A percentile compares a stretch with the other conserved stretches of the same genome.
Conservation (phyloP, 1,284 basidiomycete genomes). For the Termitomyces sp. region DNA sequence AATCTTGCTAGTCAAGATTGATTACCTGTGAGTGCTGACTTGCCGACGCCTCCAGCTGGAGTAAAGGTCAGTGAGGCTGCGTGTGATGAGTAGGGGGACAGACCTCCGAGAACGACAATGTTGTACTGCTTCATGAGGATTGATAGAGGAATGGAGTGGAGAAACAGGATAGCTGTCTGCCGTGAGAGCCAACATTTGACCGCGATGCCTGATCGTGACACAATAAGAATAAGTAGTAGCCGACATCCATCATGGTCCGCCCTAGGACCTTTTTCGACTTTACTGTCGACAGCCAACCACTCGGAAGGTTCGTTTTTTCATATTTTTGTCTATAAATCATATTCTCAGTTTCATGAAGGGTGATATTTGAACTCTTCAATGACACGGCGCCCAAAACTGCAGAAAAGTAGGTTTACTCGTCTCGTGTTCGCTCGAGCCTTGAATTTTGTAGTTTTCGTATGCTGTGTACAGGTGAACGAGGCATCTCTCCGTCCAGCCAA, state of each 20-base stretch:
- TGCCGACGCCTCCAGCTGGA: conserved; percentile 77
- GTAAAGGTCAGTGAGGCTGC: not conserved
- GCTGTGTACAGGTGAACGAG: conserved; percentile 85
- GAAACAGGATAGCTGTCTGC: conserved; percentile 9
- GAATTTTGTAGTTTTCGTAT: conserved; percentile 66
- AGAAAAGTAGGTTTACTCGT: conserved; percentile 63
- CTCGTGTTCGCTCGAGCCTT: not conserved
- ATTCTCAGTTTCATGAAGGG: conserved; percentile 30
- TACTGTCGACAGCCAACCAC: conserved; percentile 42
- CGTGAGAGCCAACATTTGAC: conserved; percentile 17
- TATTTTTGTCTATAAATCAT: not conserved
- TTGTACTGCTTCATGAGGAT: conserved; percentile 58
- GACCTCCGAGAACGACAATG: conserved; percentile 75
- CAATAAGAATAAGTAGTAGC: conserved; percentile 1
- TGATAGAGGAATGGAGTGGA: conserved; percentile 4
- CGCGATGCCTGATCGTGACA: conserved; percentile 10
- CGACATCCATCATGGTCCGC: conserved; percentile 27
- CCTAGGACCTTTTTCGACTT: conserved; percentile 72
- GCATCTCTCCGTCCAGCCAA: conserved; percentile 55
- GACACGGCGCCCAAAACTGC: conserved; percentile 76
- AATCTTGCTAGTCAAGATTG: not conserved
- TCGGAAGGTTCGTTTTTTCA: conserved; percentile 50
- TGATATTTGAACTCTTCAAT: conserved; percentile 79
- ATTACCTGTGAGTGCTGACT: conserved; percentile 64
- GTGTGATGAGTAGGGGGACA: conserved; percentile 14